Conservation (phyloP, 148 eudicot genomes). For the Agrostemma githago region DNA sequence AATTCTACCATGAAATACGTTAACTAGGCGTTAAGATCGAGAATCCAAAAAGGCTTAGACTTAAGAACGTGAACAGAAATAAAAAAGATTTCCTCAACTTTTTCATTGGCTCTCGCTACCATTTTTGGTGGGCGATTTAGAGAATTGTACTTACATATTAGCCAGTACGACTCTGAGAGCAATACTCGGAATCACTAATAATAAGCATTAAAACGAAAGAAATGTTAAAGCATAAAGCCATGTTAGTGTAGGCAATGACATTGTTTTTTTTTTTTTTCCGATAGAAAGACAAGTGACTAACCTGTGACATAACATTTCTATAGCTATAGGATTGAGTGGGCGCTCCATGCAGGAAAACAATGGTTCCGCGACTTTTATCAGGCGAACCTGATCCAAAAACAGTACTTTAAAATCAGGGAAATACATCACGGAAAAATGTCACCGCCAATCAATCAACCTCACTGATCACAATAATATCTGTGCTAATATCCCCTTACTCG, state of each 20-base stretch:
- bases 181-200: neutral
- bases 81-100: neutral
- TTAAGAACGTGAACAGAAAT: too few relatives aligned
- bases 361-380: constrained; percentile 68
- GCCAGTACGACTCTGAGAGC: neutral
- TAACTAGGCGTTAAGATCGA: too few relatives aligned
- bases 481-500: neutral
- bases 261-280: too few relatives aligned
- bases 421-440: neutral
- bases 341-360: constrained; percentile 93
- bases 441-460: neutral
- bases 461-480: neutral
- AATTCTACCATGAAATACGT: too few relatives aligned
- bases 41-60: too few relatives aligned
- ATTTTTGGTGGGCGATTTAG: neutral
- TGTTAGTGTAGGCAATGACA: neutral
- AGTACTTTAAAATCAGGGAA: neutral
- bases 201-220: too few relatives aligned
- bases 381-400: constrained; percentile 51
- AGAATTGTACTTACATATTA: neutral
- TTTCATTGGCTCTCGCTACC: neutral
- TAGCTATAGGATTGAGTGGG: constrained; percentile 97
- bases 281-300: constrained; percentile 20
- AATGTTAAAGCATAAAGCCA: neutral
- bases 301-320: constrained; percentile 95